Evolutionary conservation across 129 eudicot species (phyloP), one percentile per base, ranked within the genome.

Genomic region (Arctium minus): DNA sequence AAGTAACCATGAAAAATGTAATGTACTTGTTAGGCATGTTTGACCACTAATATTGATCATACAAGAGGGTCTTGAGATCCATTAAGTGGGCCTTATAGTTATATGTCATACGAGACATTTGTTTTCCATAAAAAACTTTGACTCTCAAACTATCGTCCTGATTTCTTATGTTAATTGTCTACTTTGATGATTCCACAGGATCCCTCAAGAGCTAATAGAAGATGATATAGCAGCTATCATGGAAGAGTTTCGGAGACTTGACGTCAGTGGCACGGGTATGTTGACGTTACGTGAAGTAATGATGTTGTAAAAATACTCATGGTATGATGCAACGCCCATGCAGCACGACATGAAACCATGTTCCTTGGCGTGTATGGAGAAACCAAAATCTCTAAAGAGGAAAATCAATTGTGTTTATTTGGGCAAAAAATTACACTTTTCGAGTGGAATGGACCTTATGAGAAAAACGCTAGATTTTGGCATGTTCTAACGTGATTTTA

Each of bases 221-320:
- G 99, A 93, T 80, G 53, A 84, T 96, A 68, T 36, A 88, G 17
- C 87, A 44, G 13, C 82, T n/a, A 71, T 92, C 79, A 84, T 93
- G 97, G 91, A 91, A 72, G 93, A 93, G 86, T 96, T 96, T 86
- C 92, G 93, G 82, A 81, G 84, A 40, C 94, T 96, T 18, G 99
- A 93, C 76, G 86, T 87, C 32, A 94, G 91, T 84, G 91, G 91
- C 76, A 91, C 97, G 9, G 97, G 99, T 42, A 96, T 95, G 42
- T 83, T 96, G 79, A 89, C 97, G 1, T 79, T 80, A 39, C 88
- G 82, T 35, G 98, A 92, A 85, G 83, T 95, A 11, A 69, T 73
- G 56, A 90, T 91, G 33, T 93, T 94, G 2, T 44, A 9, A 8
- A 94, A 95, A 73, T 86, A 88, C 2, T 86, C 87, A 6, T 84